Evolutionary conservation across 257 asterid genomes (phyloP).

Genomic region (Nicotiana sylvestris): DNA sequence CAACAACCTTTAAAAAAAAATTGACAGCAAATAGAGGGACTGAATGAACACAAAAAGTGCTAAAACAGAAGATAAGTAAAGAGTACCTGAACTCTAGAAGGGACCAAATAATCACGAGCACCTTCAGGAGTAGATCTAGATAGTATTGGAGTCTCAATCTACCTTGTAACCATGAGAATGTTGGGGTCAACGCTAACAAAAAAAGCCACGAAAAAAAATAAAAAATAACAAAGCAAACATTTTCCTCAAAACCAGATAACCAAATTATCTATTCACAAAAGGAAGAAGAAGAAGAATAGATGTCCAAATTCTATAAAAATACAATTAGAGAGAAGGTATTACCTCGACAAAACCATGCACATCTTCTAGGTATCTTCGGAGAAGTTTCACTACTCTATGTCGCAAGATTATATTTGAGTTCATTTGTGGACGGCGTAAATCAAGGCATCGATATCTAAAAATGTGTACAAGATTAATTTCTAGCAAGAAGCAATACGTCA

Average conservation of each 20-base stretch:
- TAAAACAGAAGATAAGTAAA: slow-evolving; percentile 4
- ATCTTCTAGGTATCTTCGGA: slow-evolving; percentile 90
- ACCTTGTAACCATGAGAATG: slow-evolving; percentile 73
- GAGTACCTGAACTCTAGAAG: slow-evolving; percentile 94
- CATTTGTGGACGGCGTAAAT: slow-evolving; percentile 84
- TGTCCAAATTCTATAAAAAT: not conserved
- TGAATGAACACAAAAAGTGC: not conserved
- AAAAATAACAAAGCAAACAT: slow-evolving; percentile 9
- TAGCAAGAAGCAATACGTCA: not conserved
- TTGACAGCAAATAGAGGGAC: slow-evolving; percentile 4
- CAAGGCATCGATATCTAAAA: slow-evolving; percentile 86
- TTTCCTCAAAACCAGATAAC: not conserved
- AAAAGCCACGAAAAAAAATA: not conserved
- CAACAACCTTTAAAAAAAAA: not conserved
- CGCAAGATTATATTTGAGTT: slow-evolving; percentile 72
- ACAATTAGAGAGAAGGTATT: slow-evolving; percentile 20
- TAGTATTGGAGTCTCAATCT: slow-evolving; percentile 98
- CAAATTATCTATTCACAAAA: not conserved
- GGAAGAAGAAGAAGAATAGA: not conserved
- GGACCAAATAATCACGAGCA: slow-evolving; percentile 97
- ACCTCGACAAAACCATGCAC: slow-evolving; percentile 91
- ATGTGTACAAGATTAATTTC: not conserved
- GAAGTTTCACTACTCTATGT: slow-evolving; percentile 82
- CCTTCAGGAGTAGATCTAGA: slow-evolving; percentile 99
- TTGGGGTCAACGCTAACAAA: slow-evolving; percentile 64